These are phyloP conservation scores for Termitomyces bulborhizus DNA, from an alignment of 768 basidiomycete genomes.

Conservation along the genomic window DNA sequence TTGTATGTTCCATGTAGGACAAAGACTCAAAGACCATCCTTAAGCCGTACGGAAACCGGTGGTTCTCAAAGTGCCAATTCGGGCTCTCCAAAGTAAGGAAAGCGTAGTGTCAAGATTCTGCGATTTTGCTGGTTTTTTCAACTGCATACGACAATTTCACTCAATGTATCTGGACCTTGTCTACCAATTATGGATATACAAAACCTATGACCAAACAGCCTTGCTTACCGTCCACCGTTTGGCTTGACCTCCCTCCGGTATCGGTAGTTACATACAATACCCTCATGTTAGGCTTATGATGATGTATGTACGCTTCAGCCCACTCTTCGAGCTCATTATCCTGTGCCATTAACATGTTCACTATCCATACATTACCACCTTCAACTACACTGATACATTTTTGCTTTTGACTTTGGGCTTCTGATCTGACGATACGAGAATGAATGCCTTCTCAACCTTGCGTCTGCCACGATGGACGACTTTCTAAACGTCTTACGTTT, in stretches of 20 bases:
- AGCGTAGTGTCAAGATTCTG: not conserved
- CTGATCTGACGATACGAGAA: not conserved
- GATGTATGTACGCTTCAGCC: slow-evolving; percentile 7
- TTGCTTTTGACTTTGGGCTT: not conserved
- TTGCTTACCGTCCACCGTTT: not conserved
- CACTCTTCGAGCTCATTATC: slow-evolving; percentile 1
- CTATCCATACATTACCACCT: slow-evolving; percentile 2
- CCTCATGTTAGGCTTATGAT: slow-evolving; percentile 11
- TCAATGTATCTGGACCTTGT: not conserved
- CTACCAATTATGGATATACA: slow-evolving; percentile 5
- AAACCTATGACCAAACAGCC: not conserved
- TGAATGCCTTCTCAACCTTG: not conserved
- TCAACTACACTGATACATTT: not conserved
- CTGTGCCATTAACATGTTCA: slow-evolving; percentile 1
- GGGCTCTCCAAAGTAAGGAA: slow-evolving; percentile 11
- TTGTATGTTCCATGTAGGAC: not conserved
- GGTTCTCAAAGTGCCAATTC: slow-evolving; percentile 10
- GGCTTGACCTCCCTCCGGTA: not conserved
- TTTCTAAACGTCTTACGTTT: not conserved
- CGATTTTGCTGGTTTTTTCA: no score
- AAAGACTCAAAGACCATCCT: slow-evolving; percentile 22
- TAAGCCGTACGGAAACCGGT: slow-evolving; percentile 11
- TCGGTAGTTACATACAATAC: slow-evolving; percentile 8
- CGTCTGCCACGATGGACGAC: not conserved
- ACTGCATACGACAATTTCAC: not conserved